Evolutionary conservation across 2,329 filamentous ascomycete species (phyloP).

Genomic region (Tolypocladium ovalisporum): DNA sequence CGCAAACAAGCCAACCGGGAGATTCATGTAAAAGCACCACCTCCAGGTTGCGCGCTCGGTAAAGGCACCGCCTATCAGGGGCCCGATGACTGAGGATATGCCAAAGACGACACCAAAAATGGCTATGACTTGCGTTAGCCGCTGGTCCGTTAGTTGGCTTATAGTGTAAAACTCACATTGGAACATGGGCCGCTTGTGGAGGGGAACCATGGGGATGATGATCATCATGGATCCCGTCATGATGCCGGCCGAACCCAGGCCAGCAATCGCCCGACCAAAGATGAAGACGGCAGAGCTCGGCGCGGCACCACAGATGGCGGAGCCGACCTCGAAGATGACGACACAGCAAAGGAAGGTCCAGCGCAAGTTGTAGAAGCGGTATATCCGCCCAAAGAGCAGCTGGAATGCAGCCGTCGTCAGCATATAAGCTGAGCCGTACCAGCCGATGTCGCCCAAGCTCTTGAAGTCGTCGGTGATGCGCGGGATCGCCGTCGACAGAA

Average conservation of each 20-base stretch:
- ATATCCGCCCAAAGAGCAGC: conserved; percentile 42
- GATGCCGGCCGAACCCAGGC: conserved; percentile 44
- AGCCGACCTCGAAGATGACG: conserved; percentile 43
- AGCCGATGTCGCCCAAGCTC: conserved; percentile 49
- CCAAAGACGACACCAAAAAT: conserved; percentile 46
- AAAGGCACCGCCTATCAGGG: conserved; percentile 42
- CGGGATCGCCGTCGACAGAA: conserved; percentile 43
- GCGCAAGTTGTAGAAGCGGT: conserved; percentile 41
- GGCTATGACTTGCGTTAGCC: conserved; percentile 9
- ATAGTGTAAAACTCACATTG: conserved; percentile 23
- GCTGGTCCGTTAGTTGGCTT: neutral
- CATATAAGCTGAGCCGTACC: conserved; percentile 54
- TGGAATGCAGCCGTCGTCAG: conserved; percentile 45
- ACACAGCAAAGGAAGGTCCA: conserved; percentile 35
- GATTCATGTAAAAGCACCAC: conserved; percentile 50
- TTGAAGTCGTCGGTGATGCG: conserved; percentile 46
- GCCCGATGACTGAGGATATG: conserved; percentile 41
- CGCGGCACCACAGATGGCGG: conserved; percentile 42
- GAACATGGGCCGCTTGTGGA: conserved; percentile 49
- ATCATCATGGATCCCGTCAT: conserved; percentile 46
- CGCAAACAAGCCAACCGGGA: conserved; percentile 42
- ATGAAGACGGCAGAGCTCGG: conserved; percentile 44
- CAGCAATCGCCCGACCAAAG: conserved; percentile 44
- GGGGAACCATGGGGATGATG: conserved; percentile 46
- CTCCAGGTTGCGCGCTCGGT: conserved; percentile 37